Conservation (phyloP, 352 stramenopile genomes). For the Phytopythium boreale region DNA sequence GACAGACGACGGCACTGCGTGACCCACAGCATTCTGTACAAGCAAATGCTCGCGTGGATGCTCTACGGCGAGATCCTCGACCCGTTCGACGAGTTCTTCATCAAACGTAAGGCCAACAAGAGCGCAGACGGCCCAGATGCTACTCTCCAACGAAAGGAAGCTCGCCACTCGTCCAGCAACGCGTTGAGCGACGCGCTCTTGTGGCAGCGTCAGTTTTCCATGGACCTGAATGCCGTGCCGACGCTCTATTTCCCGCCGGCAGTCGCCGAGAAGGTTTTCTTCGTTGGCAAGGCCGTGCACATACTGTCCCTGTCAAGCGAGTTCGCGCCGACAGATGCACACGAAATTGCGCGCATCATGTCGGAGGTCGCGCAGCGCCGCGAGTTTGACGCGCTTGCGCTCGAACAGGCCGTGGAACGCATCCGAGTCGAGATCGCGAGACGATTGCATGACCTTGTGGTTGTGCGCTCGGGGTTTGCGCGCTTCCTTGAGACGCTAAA, state of each 20-base stretch:
- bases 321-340: slow-evolving; percentile 44
- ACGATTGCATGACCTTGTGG: slow-evolving; percentile 58
- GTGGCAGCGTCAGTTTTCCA: slow-evolving; percentile 50
- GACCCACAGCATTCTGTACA: slow-evolving; percentile 51
- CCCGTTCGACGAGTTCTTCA: slow-evolving; percentile 75
- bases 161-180: neutral
- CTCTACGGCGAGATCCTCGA: slow-evolving; percentile 67
- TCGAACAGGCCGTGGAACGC: slow-evolving; percentile 59
- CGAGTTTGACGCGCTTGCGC: slow-evolving; percentile 43
- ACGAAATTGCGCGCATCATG: slow-evolving; percentile 42
- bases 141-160: neutral
- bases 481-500: slow-evolving; percentile 55
- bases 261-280: slow-evolving; percentile 64
- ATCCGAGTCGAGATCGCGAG: slow-evolving; percentile 51
- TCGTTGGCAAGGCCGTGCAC: slow-evolving; percentile 60
- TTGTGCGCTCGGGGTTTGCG: slow-evolving; percentile 65
- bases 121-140: neutral
- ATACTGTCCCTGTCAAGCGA: slow-evolving; percentile 48
- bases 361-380: slow-evolving; percentile 24
- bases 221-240: slow-evolving; percentile 59
- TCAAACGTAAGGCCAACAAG: slow-evolving; percentile 20
- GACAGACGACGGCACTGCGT: neutral
- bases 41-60: slow-evolving; percentile 86
- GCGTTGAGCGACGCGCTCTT: neutral
- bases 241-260: slow-evolving; percentile 56